Conservation (phyloP, 2,329 filamentous ascomycete genomes). For the Hypoxylon sp. region DNA sequence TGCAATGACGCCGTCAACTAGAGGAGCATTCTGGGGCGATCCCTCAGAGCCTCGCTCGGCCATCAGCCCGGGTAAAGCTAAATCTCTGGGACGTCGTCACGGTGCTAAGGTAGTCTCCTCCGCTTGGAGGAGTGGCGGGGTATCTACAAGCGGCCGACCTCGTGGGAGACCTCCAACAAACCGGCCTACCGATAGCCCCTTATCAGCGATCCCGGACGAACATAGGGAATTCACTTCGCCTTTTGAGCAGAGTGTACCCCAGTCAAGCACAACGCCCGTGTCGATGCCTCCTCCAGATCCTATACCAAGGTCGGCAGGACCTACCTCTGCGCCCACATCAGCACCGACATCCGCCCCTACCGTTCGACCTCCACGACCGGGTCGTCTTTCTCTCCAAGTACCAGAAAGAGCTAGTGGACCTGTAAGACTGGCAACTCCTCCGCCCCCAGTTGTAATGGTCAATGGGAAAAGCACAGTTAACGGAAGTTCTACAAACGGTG, state of each 20-base stretch:
- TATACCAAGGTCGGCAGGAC: conserved; percentile 44
- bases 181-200: conserved; percentile 73
- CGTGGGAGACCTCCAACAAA: conserved; percentile 85
- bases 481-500: conserved; percentile 31
- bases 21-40: conserved; percentile 69
- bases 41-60: conserved; percentile 77
- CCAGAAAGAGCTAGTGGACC: conserved; percentile 72
- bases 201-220: conserved; percentile 75
- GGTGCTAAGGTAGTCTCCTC: conserved; percentile 90
- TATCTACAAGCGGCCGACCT: conserved; percentile 76
- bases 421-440: conserved; percentile 74
- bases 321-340: conserved; percentile 43
- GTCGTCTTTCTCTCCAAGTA: conserved; percentile 73
- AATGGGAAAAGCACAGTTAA: conserved; percentile 61
- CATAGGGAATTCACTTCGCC: conserved; percentile 63
- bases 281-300: conserved; percentile 49
- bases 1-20: conserved; percentile 77
- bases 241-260: conserved; percentile 43
- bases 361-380: conserved; percentile 58
- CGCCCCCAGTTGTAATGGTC: conserved; percentile 66
- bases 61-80: conserved; percentile 74
- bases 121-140: conserved; percentile 82
- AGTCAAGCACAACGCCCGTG: conserved; percentile 47
- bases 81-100: conserved; percentile 73
- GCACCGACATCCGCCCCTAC: conserved; percentile 44